These are phyloP conservation scores for Ceratobasidium sp. DNA, from an alignment of 1,284 basidiomycete genomes.

Conservation along the genomic window DNA sequence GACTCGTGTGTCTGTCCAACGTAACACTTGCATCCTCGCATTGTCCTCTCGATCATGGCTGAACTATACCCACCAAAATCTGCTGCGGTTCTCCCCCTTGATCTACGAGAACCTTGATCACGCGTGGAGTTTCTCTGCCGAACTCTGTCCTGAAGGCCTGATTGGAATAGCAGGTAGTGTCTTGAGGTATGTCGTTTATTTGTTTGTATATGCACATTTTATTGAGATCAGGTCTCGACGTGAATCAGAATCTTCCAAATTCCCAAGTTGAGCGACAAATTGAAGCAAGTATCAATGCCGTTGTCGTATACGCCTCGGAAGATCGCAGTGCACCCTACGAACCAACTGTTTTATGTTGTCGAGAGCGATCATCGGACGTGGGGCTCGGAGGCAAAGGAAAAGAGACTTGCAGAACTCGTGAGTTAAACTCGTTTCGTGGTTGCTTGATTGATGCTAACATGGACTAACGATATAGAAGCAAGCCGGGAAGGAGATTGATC, in stretches of 20 bases:
- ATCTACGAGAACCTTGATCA: constrained; percentile 97
- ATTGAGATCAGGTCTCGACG: constrained; percentile 9
- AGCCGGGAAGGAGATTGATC: constrained; percentile 73
- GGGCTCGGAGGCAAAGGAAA: constrained; percentile 75
- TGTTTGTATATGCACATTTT: not conserved
- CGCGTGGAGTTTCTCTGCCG: constrained; percentile 96
- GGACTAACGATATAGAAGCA: constrained; percentile 11
- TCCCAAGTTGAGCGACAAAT: constrained; percentile 91
- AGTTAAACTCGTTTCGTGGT: constrained; percentile 53
- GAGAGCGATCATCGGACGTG: constrained; percentile 94
- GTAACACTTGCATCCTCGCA: constrained; percentile 91
- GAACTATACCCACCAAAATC: constrained; percentile 95
- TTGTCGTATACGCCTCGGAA: constrained; percentile 95
- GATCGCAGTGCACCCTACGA: constrained; percentile 87
- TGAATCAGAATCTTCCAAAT: constrained; percentile 91
- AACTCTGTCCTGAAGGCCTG: constrained; percentile 95
- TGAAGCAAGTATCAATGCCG: constrained; percentile 94
- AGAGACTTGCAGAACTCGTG: constrained; percentile 78
- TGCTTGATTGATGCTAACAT: constrained; percentile 13
- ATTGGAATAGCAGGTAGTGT: constrained; percentile 97
- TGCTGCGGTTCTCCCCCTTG: constrained; percentile 96
- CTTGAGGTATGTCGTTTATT: constrained; percentile 72
- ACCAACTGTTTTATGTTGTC: constrained; percentile 88
- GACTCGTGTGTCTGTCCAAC: constrained; percentile 88
- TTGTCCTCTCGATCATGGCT: constrained; percentile 97